Evolutionary conservation across 331 rosid genomes (phyloP).

Genomic region (Malus hybrid): DNA sequence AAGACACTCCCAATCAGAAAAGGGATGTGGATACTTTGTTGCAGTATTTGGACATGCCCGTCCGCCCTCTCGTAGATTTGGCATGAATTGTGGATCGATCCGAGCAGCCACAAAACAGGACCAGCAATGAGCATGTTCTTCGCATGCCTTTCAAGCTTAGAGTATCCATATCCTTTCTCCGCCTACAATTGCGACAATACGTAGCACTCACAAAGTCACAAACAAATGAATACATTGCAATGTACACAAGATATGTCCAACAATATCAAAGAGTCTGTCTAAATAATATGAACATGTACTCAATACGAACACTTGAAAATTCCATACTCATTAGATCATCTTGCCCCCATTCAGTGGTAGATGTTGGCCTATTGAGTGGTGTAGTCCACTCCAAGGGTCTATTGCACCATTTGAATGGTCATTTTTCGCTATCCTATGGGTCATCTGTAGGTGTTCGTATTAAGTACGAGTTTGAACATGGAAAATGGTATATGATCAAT

Average conservation of each 20-base stretch:
- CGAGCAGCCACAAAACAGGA: constrained; percentile 67
- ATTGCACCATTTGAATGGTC: not conserved
- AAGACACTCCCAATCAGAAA: constrained; percentile 62
- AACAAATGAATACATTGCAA: not conserved
- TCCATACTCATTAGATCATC: not conserved
- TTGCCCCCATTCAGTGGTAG: not conserved
- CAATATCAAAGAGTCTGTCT: not conserved
- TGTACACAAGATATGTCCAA: not conserved
- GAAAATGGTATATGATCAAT: not conserved
- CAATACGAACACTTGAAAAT: not conserved
- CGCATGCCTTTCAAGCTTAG: constrained; percentile 48
- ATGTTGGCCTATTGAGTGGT: not conserved
- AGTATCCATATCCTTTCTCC: constrained; percentile 37
- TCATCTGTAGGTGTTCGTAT: not conserved
- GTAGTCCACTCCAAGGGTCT: not conserved
- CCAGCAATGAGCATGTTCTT: constrained; percentile 72
- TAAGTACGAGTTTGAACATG: too few relatives aligned
- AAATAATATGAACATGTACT: not conserved
- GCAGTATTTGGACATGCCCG: constrained; percentile 78
- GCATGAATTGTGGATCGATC: constrained; percentile 83
- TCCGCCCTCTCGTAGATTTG: constrained; percentile 87
- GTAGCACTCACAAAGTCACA: not conserved
- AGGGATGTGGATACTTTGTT: constrained; percentile 68
- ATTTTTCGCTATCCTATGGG: not conserved
- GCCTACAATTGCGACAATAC: constrained; percentile 25